phyloP scores from a whole-genome alignment of 441 rosid species.

The Theobroma grandiflorum region DNA sequence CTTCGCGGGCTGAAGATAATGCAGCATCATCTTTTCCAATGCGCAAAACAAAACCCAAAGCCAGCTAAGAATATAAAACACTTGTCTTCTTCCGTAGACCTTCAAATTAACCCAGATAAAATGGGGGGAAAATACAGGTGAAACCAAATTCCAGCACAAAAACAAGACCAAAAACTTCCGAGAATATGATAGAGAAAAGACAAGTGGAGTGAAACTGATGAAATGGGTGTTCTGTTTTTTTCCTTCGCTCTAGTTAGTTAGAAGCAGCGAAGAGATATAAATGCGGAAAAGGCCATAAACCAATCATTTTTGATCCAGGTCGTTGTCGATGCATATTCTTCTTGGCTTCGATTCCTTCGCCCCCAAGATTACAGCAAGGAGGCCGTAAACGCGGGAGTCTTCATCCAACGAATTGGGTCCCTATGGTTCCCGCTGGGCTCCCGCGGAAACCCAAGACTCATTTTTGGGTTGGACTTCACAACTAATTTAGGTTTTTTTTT shows the following conservation, averaged over 20 bases:
- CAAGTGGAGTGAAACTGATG: background rate
- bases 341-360: conserved; percentile 34
- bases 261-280: background rate
- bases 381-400: background rate
- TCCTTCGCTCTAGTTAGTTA: background rate
- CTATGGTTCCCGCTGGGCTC: background rate
- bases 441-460: background rate
- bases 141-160: background rate
- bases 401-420: background rate
- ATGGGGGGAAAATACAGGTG: background rate
- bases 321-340: conserved; percentile 28
- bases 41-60: conserved; percentile 9
- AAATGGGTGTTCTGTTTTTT: background rate
- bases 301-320: background rate
- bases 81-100: background rate
- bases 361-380: conserved; percentile 12
- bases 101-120: background rate
- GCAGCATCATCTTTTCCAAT: conserved; percentile 55
- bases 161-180: background rate
- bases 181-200: background rate
- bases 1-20: conserved; percentile 46
- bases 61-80: background rate
- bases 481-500: too few relatives aligned
- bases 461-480: too few relatives aligned
- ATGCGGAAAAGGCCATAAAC: background rate